A percentile compares a stretch with the other conserved stretches of the same genome.
phyloP scores from a whole-genome alignment of 352 stramenopile species.

The Globisporangium perplexum region DNA sequence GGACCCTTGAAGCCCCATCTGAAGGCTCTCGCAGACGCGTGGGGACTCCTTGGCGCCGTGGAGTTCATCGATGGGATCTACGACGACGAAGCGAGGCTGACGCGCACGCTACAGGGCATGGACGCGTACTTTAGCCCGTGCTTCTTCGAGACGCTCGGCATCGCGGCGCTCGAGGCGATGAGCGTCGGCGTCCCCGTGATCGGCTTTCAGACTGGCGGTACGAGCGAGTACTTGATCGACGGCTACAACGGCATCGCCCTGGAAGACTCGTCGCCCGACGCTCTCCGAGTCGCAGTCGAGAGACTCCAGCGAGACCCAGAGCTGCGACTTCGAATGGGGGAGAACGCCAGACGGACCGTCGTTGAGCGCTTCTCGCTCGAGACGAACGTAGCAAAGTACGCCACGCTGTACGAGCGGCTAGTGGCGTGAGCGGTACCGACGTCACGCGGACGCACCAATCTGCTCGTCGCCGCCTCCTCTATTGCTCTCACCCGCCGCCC shows the following conservation, averaged over 20 bases:
- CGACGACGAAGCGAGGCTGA: constrained; percentile 27
- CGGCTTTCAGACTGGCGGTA: constrained; percentile 36
- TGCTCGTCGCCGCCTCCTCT: not conserved
- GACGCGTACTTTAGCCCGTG: constrained; percentile 36
- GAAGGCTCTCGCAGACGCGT: constrained; percentile 20
- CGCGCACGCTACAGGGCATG: constrained; percentile 24
- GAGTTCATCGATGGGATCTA: constrained; percentile 47
- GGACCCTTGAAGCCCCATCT: constrained; percentile 25
- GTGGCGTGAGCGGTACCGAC: not conserved
- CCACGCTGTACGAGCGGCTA: constrained; percentile 31
- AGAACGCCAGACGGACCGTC: constrained; percentile 31
- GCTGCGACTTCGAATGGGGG: constrained; percentile 20
- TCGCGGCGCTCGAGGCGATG: constrained; percentile 56
- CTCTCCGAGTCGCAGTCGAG: constrained; percentile 25
- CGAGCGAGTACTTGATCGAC: constrained; percentile 40
- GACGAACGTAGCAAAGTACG: constrained; percentile 23
- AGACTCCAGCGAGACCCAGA: constrained; percentile 17
- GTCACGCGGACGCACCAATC: no score
- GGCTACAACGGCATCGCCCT: constrained; percentile 36
- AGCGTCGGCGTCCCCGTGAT: constrained; percentile 44
- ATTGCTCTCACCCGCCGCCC: not conserved
- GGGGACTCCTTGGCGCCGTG: constrained; percentile 19
- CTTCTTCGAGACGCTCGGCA: constrained; percentile 45
- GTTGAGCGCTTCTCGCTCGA: constrained; percentile 24
- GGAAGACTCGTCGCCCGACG: constrained; percentile 19